Evolutionary conservation across 2,329 filamentous ascomycete genomes (phyloP).

Genomic region (Byssoonygena ceratinophila): DNA sequence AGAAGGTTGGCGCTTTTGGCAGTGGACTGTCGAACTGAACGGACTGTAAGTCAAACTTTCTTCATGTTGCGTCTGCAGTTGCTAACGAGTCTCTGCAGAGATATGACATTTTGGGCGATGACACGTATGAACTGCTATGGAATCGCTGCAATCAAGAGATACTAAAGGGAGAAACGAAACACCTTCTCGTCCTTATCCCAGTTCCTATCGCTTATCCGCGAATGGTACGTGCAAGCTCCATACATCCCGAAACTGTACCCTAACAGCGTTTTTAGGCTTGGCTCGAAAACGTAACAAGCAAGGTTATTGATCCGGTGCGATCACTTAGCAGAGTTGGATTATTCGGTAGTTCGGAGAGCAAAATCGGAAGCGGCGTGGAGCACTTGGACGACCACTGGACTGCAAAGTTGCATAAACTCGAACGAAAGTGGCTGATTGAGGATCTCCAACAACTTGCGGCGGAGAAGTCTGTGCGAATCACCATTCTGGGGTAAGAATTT

Average conservation of each 20-base stretch:
- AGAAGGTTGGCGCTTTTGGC: slow-evolving; percentile 70
- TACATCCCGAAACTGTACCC: slow-evolving; percentile 28
- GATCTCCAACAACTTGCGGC: slow-evolving; percentile 88
- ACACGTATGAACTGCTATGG: slow-evolving; percentile 78
- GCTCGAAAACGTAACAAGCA: slow-evolving; percentile 63
- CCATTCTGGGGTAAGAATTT: slow-evolving; percentile 60
- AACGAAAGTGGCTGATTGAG: slow-evolving; percentile 75
- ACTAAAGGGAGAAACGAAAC: slow-evolving; percentile 71
- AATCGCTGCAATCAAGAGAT: slow-evolving; percentile 76
- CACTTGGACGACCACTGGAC: slow-evolving; percentile 97
- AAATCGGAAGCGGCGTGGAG: slow-evolving; percentile 83
- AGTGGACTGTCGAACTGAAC: slow-evolving; percentile 82
- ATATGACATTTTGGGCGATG: slow-evolving; percentile 66
- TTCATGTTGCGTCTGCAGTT: neutral
- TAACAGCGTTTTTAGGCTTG: slow-evolving; percentile 46
- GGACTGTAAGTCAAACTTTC: slow-evolving; percentile 46
- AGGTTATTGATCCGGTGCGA: slow-evolving; percentile 80
- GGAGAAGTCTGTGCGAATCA: slow-evolving; percentile 83
- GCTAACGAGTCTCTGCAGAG: slow-evolving; percentile 32
- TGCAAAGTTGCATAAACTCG: slow-evolving; percentile 82
- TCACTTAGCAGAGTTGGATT: slow-evolving; percentile 72
- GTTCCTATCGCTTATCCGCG: slow-evolving; percentile 75
- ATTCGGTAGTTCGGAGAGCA: slow-evolving; percentile 70
- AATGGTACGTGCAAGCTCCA: slow-evolving; percentile 45
- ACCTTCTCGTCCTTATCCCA: slow-evolving; percentile 76